Evolutionary conservation across 2,329 filamentous ascomycete genomes (phyloP).

Genomic region (Colletotrichum lupini): DNA sequence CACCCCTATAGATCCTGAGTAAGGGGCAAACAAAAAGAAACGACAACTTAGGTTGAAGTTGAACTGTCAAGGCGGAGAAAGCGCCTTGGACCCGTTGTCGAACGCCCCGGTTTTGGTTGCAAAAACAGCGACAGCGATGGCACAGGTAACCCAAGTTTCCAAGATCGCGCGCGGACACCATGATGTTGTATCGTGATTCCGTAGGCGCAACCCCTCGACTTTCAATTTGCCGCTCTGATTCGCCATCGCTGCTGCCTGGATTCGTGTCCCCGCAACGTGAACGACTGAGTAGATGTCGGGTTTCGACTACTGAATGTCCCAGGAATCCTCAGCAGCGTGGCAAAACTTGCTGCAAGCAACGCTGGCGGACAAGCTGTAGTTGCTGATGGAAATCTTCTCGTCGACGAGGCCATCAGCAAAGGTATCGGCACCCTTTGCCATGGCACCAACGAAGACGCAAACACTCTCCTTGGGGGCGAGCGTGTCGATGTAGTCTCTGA

Average conservation of each 20-base stretch:
- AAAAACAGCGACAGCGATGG: constrained; percentile 83
- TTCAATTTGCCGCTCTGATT: neutral
- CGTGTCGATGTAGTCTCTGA: constrained; percentile 87
- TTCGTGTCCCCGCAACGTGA: neutral
- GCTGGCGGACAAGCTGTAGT: constrained; percentile 96
- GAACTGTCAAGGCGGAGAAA: constrained; percentile 67
- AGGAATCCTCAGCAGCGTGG: constrained; percentile 95
- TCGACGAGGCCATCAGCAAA: constrained; percentile 96
- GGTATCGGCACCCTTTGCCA: constrained; percentile 96
- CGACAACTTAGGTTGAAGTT: constrained; percentile 74
- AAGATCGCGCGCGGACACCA: constrained; percentile 39
- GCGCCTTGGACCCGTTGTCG: constrained; percentile 79
- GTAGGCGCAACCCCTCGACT: neutral
- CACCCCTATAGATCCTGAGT: constrained; percentile 24
- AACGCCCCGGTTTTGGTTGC: constrained; percentile 86
- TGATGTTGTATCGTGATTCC: constrained; percentile 17
- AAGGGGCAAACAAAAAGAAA: constrained; percentile 48
- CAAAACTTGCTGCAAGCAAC: constrained; percentile 99
- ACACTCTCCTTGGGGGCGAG: constrained; percentile 89
- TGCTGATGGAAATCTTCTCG: constrained; percentile 98
- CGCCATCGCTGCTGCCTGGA: neutral
- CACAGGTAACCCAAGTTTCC: constrained; percentile 72
- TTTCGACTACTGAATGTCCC: constrained; percentile 83
- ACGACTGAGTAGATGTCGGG: neutral
- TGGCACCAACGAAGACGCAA: constrained; percentile 97